These are phyloP conservation scores for Cymodocea nodosa DNA, from an alignment of 116 monocot species.

Conservation along the genomic window DNA sequence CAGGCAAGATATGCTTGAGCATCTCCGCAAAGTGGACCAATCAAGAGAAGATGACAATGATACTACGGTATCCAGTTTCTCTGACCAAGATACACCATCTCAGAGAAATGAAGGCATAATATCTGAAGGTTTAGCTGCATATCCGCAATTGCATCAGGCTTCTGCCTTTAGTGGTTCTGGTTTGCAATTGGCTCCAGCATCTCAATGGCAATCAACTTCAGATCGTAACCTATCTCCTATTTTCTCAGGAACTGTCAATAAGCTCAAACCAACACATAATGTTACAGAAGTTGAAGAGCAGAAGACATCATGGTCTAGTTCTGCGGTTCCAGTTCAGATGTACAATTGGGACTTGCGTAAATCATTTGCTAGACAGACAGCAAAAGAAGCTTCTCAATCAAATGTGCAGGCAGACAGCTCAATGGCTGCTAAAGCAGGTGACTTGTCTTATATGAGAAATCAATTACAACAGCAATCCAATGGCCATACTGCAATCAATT, in stretches of 20 bases:
- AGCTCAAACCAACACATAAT: conserved; percentile 15
- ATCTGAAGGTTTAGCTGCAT: conserved; percentile 4
- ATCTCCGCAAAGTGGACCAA: conserved; percentile 69
- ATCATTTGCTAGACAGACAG: conserved; percentile 11
- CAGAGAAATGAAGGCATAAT: not conserved
- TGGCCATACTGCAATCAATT: conserved; percentile 12
- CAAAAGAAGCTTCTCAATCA: conserved; percentile 19
- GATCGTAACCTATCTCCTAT: conserved; percentile 15
- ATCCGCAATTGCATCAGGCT: conserved; percentile 20
- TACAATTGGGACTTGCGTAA: conserved; percentile 26
- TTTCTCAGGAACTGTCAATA: conserved; percentile 5
- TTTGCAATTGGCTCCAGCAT: conserved; percentile 58
- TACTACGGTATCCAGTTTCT: conserved; percentile 4
- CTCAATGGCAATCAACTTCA: conserved; percentile 28
- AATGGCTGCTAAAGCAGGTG: conserved; percentile 9
- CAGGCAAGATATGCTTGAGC: conserved; percentile 79
- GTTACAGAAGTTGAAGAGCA: conserved; percentile 18
- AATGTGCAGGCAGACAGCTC: conserved; percentile 10
- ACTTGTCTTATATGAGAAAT: conserved; percentile 4
- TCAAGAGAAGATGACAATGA: conserved; percentile 28
- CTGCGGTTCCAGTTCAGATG: conserved; percentile 10
- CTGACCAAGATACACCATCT: conserved; percentile 18
- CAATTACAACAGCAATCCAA: conserved; percentile 19
- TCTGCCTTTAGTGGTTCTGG: conserved; percentile 41
- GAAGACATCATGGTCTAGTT: conserved; percentile 16